These are phyloP conservation scores for maize (Zea mays) DNA, from an alignment of 176 grass and related monocot species.

Conservation along the genomic window Zm-B73-REFERENCE-NAM-5.0 NC_050102.1:112849001-112849500, in stretches of 20 bases:
- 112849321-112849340: slow-evolving; percentile 49
- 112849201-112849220: slow-evolving; percentile 51
- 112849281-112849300: slow-evolving; percentile 67
- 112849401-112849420: no score
- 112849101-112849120: slow-evolving; percentile 46
- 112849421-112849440: no score
- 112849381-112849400: no score
- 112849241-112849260: slow-evolving; percentile 52
- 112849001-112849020: slow-evolving; percentile 70
- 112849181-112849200: slow-evolving; percentile 42
- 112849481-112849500: no score
- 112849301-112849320: slow-evolving; percentile 59
- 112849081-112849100: slow-evolving; percentile 48
- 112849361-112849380: slow-evolving; percentile 52
- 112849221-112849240: slow-evolving; percentile 52
- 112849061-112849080: slow-evolving; percentile 66
- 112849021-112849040: slow-evolving; percentile 54
- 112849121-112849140: slow-evolving; percentile 49
- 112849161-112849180: slow-evolving; percentile 50
- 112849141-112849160: slow-evolving; percentile 55
- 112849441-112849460: no score
- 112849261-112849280: slow-evolving; percentile 62
- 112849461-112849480: no score
- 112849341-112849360: slow-evolving; percentile 50
- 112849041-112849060: slow-evolving; percentile 61